A percentile compares a stretch with the other conserved stretches of the same genome.
Evolutionary conservation across 139 green algal genomes (phyloP).

Genomic region (Chlorella vulgaris): DNA sequence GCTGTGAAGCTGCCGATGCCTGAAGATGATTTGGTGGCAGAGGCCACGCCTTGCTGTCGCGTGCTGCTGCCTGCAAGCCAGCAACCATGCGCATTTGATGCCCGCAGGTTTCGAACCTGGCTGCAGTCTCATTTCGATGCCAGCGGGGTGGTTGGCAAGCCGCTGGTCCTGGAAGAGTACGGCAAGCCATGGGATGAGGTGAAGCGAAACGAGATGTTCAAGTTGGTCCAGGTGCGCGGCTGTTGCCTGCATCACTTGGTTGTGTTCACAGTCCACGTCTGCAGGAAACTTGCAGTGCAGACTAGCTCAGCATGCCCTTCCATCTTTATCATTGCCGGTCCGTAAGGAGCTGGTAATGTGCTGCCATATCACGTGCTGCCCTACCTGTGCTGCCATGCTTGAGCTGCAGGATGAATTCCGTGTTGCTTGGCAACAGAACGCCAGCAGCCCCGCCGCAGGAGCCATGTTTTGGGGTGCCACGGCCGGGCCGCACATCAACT

Average conservation of each 20-base stretch:
- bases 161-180: conserved; percentile 16
- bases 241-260: no score
- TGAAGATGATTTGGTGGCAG: no score
- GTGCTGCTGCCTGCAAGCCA: neutral
- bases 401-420: neutral
- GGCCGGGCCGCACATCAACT: neutral
- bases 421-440: neutral
- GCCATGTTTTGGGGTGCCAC: conserved; percentile 24
- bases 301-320: no score
- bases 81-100: neutral
- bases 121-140: conserved; percentile 2
- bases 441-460: neutral
- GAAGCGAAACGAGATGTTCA: conserved; percentile 13
- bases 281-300: no score
- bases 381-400: no score
- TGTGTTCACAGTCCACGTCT: no score
- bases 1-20: no score
- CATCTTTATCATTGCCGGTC: no score
- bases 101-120: conserved; percentile 9
- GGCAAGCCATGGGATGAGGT: neutral
- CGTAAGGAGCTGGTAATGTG: no score
- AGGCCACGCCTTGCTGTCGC: neutral
- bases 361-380: no score
- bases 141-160: neutral
- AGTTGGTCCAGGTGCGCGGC: conserved; percentile 1